Base-by-base conservation (phyloP, 139 green algal species). In the Helicosporidium sp. region DNA sequence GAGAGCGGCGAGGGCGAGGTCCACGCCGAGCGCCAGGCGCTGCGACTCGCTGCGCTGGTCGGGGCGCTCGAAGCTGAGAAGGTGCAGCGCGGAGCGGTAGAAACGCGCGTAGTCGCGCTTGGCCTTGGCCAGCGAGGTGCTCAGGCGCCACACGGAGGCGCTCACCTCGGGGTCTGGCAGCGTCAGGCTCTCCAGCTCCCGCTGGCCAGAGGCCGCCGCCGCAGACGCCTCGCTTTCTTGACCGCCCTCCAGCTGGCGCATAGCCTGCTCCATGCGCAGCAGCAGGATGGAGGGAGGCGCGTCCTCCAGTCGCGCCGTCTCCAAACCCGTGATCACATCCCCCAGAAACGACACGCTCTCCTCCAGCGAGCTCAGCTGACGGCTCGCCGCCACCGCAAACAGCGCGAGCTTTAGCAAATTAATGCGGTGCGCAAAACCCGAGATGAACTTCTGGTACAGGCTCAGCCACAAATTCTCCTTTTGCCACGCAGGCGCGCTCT, bases 371-470 rank as follows among this genome's bases (percentile, higher is more conserved):
- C 26, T 26, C 36, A 72, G 59, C 41, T 61, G 53, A 50, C 58
- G 70, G 41, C 19, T 42, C 20, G 44, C 55, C 23, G 45, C 52
- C 26, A 82, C 74, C 22, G 78, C 82, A 48, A 90, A 77, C 34
- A 92, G 75, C 7, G 83, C 86, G 6, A 94, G 61, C 68, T 86
- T 91, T 19, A 96, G 73, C 29, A 79, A 66, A 60, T 95, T 94
- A 43, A 97, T 75, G 54, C 85, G 90, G 27, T 74, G 57, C 13
- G 67, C 89, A 58, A 97, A 96, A 41, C 87, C 79, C 3, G 45
- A 22, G 22, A 99, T 75, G 62, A 96, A 96, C 43, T 75, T 63
- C 7, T 87, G 46, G 56, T 91, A 96, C 1, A 95, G 64, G 24
- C 10, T 23, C 35, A 66, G 45, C 6, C 43, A 65, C 25, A 78